Percentiles rank a stretch among this genome's conserved stretches.
Evolutionary conservation across 176 grass and related monocot genomes (phyloP).

Genomic region (Zizania latifolia): DNA sequence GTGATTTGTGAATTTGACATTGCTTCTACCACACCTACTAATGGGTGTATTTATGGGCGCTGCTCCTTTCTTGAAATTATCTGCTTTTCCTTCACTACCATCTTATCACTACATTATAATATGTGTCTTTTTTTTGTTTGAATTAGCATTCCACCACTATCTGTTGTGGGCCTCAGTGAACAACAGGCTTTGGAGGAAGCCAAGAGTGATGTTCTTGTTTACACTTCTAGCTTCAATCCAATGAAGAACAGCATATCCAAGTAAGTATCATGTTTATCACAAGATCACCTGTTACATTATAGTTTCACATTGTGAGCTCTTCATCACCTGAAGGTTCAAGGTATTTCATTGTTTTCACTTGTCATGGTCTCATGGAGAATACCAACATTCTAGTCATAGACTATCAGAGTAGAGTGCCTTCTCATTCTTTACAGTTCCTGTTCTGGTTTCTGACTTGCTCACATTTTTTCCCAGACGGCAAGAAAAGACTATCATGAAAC

Average conservation of each 20-base stretch:
- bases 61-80: not conserved
- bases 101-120: constrained; percentile 1
- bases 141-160: constrained; percentile 77
- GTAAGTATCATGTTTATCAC: constrained; percentile 26
- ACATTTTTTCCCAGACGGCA: constrained; percentile 42
- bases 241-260: constrained; percentile 98
- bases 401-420: not conserved
- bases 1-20: not conserved
- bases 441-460: not conserved
- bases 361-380: not conserved
- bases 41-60: not conserved
- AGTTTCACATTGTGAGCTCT: not conserved
- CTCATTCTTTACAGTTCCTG: not conserved
- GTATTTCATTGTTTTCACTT: not conserved
- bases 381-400: not conserved
- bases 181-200: constrained; percentile 68
- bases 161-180: constrained; percentile 82
- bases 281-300: not conserved
- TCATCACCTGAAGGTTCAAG: not conserved
- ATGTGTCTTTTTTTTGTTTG: constrained; percentile 1
- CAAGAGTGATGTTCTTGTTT: constrained; percentile 71
- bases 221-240: constrained; percentile 83
- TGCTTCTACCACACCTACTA: not conserved
- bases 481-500: constrained; percentile 81
- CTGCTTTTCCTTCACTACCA: not conserved